These are phyloP conservation scores for Pestalotiopsis sp. DNA, from an alignment of 2,329 filamentous ascomycete genomes.

Conservation along the genomic window DNA sequence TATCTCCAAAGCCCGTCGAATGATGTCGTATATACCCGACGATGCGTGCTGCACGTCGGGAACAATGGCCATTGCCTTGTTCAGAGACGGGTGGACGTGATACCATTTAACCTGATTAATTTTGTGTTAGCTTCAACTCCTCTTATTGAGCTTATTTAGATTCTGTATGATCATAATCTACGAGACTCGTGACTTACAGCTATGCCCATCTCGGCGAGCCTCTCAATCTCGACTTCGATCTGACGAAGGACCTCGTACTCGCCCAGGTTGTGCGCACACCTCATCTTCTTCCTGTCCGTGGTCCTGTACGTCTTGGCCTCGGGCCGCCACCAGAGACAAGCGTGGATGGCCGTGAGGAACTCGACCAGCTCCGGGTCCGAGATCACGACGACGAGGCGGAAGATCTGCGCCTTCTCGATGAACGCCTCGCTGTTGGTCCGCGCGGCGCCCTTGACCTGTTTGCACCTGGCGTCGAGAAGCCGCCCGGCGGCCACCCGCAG, in stretches of 20 bases:
- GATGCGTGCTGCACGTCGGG: background rate
- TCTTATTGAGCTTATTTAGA: too few relatives aligned
- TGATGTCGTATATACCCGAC: background rate
- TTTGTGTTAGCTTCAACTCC: background rate
- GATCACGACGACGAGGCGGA: background rate
- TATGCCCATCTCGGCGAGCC: background rate
- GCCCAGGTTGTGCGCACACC: background rate
- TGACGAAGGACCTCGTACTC: background rate
- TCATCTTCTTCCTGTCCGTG: background rate
- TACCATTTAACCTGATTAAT: slow-evolving; percentile 8
- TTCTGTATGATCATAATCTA: too few relatives aligned
- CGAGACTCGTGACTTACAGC: background rate
- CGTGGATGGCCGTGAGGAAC: background rate
- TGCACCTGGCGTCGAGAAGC: background rate
- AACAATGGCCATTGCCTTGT: background rate
- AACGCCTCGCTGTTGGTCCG: slow-evolving; percentile 5
- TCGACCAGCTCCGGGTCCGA: background rate
- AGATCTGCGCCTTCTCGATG: background rate
- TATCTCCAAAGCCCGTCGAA: background rate
- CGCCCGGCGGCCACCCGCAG: background rate
- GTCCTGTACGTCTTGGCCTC: background rate
- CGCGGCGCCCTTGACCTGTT: background rate
- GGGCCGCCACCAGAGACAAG: background rate
- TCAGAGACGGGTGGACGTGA: background rate
- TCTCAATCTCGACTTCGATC: slow-evolving; percentile 3